A percentile compares a stretch with the other conserved stretches of the same genome.
Conservation (phyloP, 345 rosid genomes). For the Trapa bicornis region DNA sequence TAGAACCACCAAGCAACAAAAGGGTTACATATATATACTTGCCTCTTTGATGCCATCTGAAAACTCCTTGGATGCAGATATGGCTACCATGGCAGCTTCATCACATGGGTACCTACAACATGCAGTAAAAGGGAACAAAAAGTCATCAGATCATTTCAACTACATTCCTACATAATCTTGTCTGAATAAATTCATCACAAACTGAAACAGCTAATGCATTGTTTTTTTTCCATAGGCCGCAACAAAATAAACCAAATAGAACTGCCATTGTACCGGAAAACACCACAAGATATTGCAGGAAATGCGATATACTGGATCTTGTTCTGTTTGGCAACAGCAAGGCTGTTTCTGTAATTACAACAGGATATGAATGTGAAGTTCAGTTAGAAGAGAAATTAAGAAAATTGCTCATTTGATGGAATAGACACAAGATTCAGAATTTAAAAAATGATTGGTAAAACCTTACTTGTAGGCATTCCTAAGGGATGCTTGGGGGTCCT, state of each 20-base stretch:
- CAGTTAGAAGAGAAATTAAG: background rate
- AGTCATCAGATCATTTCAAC: background rate
- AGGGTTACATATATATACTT: constrained; percentile 7
- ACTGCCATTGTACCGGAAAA: constrained; percentile 34
- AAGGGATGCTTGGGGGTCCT: constrained; percentile 43
- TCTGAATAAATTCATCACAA: background rate
- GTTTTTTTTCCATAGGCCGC: background rate
- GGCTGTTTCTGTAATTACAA: constrained; percentile 46
- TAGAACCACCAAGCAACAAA: no score
- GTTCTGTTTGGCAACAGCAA: constrained; percentile 58
- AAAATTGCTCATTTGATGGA: background rate
- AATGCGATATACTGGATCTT: constrained; percentile 62
- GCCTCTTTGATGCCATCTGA: constrained; percentile 67
- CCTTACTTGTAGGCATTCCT: constrained; percentile 49
- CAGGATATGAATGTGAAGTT: background rate
- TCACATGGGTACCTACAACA: constrained; percentile 64
- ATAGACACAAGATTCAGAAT: background rate
- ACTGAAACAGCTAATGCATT: background rate
- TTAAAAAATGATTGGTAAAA: background rate
- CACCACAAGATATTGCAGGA: constrained; percentile 83
- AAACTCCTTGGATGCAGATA: constrained; percentile 62
- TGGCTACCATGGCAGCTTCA: constrained; percentile 64
- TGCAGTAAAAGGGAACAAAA: background rate
- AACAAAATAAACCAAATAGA: background rate
- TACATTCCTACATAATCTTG: background rate